phyloP scores from a whole-genome alignment of 164 flowering plant species.

The Vitis cinerea region DNA sequence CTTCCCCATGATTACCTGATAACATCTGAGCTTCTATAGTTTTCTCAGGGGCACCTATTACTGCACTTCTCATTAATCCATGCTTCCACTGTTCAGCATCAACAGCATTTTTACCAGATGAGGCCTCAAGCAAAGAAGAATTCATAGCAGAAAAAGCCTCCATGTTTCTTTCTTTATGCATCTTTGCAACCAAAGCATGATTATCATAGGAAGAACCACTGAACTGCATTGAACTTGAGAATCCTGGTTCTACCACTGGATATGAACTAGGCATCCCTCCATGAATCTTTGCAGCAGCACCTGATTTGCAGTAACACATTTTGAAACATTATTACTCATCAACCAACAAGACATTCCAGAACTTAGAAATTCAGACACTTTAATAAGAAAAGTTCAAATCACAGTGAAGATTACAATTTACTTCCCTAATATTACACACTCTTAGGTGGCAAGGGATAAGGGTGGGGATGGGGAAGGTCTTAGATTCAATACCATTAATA shows the following conservation, averaged over 20 bases:
- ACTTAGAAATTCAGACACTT: neutral
- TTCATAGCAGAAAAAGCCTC: constrained; percentile 28
- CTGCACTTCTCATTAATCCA: constrained; percentile 21
- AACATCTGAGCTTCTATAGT: constrained; percentile 24
- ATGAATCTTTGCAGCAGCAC: constrained; percentile 42
- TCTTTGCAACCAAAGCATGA: constrained; percentile 29
- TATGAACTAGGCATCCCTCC: constrained; percentile 44
- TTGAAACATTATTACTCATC: constrained; percentile 5
- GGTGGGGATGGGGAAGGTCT: too few species aligned
- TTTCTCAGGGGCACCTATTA: constrained; percentile 23
- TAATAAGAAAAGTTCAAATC: neutral
- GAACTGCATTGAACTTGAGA: constrained; percentile 30
- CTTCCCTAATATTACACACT: neutral
- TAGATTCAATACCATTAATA: too few species aligned
- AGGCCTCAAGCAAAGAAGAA: constrained; percentile 18
- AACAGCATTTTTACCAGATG: constrained; percentile 21
- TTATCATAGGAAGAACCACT: constrained; percentile 34
- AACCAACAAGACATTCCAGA: neutral
- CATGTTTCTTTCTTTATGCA: constrained; percentile 30
- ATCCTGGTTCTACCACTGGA: constrained; percentile 39
- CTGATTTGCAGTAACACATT: constrained; percentile 22
- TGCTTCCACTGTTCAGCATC: constrained; percentile 34
- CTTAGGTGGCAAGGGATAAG: too few species aligned
- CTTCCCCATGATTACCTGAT: constrained; percentile 27
- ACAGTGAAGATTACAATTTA: neutral